Conservation (phyloP, 805 yeast species). For the Hanseniaspora jakobsenii region DNA sequence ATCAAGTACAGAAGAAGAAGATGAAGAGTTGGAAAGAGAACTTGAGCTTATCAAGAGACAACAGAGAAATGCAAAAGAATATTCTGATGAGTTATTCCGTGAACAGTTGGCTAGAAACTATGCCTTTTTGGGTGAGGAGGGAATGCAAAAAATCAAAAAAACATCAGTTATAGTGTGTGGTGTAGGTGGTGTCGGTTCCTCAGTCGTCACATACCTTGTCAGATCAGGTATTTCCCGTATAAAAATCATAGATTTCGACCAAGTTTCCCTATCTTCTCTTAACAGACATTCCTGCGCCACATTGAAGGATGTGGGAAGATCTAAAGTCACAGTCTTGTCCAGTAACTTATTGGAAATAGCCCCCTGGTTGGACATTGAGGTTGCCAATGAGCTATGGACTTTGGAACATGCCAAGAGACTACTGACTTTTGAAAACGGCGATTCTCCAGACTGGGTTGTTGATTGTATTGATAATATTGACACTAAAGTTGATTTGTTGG, state of each 20-base stretch:
- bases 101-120: conserved; percentile 91
- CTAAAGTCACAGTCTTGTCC: conserved; percentile 74
- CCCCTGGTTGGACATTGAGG: conserved; percentile 87
- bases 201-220: conserved; percentile 83
- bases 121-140: conserved; percentile 81
- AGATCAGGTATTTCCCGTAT: conserved; percentile 79
- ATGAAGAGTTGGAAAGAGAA: conserved; percentile 10
- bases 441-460: conserved; percentile 64
- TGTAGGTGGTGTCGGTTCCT: conserved; percentile 97
- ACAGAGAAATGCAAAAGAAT: conserved; percentile 18
- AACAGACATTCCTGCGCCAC: conserved; percentile 93
- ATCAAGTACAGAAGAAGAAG: neutral
- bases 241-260: conserved; percentile 86
- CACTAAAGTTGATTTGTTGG: conserved; percentile 84
- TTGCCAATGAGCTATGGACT: conserved; percentile 67
- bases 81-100: conserved; percentile 60
- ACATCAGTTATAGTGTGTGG: conserved; percentile 75
- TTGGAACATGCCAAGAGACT: conserved; percentile 52
- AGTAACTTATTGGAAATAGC: conserved; percentile 60
- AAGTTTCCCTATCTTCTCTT: conserved; percentile 79
- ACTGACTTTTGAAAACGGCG: conserved; percentile 35
- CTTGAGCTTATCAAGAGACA: conserved; percentile 1
- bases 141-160: conserved; percentile 58
- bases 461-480: conserved; percentile 96
- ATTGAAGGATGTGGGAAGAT: conserved; percentile 79